Evolutionary conservation across 2,329 filamentous ascomycete genomes (phyloP).

Genomic region (Penicillium occitanis): DNA sequence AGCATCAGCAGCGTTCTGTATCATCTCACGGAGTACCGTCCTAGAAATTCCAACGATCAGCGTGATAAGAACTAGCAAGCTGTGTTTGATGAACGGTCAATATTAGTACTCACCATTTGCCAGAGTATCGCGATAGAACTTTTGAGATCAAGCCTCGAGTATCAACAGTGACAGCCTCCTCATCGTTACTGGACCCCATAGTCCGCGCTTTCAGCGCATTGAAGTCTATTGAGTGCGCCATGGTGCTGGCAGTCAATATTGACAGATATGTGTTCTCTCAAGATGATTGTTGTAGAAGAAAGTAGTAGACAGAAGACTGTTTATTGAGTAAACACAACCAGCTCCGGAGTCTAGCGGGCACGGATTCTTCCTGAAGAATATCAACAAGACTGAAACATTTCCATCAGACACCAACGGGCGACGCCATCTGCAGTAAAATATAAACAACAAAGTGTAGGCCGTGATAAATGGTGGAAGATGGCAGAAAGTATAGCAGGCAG

Average conservation of each 20-base stretch:
- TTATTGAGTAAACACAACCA: not conserved
- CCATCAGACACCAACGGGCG: not conserved
- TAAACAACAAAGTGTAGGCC: not conserved
- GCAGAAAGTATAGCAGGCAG: not conserved
- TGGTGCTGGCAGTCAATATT: constrained; percentile 34
- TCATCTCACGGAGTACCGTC: constrained; percentile 79
- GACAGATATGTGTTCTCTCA: not conserved
- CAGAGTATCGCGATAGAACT: constrained; percentile 91
- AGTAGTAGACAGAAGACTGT: not conserved
- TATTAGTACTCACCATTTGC: constrained; percentile 73
- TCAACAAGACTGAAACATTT: not conserved
- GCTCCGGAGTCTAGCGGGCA: not conserved
- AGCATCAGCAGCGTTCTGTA: constrained; percentile 98
- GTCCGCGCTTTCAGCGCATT: constrained; percentile 79
- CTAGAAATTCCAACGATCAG: constrained; percentile 25
- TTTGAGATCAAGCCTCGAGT: constrained; percentile 97
- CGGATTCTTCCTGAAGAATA: not conserved
- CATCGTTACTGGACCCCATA: constrained; percentile 79
- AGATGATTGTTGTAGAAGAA: not conserved
- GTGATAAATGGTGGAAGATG: not conserved
- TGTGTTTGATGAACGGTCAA: constrained; percentile 12
- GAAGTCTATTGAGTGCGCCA: constrained; percentile 69
- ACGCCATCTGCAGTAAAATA: not conserved
- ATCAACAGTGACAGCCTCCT: constrained; percentile 97
- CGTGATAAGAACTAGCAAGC: too few relatives aligned